phyloP scores from a whole-genome alignment of 2,329 filamentous ascomycete species.

The Neofusicoccum sp. region DNA sequence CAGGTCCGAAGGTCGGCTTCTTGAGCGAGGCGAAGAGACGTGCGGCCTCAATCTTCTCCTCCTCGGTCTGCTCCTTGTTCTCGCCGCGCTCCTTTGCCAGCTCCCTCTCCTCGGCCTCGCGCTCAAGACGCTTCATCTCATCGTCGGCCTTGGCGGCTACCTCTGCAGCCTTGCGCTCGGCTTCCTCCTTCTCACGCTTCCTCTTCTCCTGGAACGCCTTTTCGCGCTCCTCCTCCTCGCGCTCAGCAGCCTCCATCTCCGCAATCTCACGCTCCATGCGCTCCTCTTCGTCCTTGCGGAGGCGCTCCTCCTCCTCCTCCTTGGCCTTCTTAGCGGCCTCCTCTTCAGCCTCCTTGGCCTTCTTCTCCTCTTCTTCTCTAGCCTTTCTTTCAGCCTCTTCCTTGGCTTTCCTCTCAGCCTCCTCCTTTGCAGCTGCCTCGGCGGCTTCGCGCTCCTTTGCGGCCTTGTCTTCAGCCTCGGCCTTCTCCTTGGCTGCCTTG shows the following conservation, averaged over 20 bases:
- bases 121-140: slow-evolving; percentile 48
- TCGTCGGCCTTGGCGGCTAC: slow-evolving; percentile 49
- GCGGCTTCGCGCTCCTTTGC: slow-evolving; percentile 47
- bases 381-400: slow-evolving; percentile 21
- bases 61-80: slow-evolving; percentile 34
- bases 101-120: slow-evolving; percentile 50
- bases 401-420: slow-evolving; percentile 39
- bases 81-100: slow-evolving; percentile 39
- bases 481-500: slow-evolving; percentile 49
- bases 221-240: slow-evolving; percentile 61
- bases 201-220: slow-evolving; percentile 73
- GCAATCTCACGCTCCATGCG: slow-evolving; percentile 59
- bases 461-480: slow-evolving; percentile 42
- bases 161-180: slow-evolving; percentile 42
- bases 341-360: slow-evolving; percentile 26
- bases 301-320: slow-evolving; percentile 34
- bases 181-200: slow-evolving; percentile 59
- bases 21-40: slow-evolving; percentile 48
- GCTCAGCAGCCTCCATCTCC: slow-evolving; percentile 54
- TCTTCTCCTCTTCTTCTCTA: slow-evolving; percentile 42
- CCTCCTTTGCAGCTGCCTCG: slow-evolving; percentile 42
- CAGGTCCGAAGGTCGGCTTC: slow-evolving; percentile 50
- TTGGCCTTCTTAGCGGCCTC: slow-evolving; percentile 21
- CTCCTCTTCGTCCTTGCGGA: slow-evolving; percentile 44
- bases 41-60: slow-evolving; percentile 42